Percentiles rank a stretch among this genome's conserved stretches.
Conservation (phyloP, 768 basidiomycete species). For the Thelephora ganbajun region DNA sequence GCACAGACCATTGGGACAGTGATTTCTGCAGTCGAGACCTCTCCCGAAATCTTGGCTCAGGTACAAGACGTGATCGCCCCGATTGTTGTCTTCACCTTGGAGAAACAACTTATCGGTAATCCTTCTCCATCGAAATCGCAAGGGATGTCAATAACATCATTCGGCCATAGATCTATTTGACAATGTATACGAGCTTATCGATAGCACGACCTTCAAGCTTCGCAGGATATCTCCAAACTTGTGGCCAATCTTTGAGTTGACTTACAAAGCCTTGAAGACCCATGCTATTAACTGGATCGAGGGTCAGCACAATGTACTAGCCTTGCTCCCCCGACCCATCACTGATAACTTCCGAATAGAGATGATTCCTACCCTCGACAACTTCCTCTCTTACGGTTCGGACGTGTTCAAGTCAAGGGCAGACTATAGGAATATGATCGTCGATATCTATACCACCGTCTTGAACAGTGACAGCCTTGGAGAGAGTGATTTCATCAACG, state of each 20-base stretch:
- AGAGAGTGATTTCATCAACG: slow-evolving; percentile 73
- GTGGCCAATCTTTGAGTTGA: slow-evolving; percentile 82
- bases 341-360: slow-evolving; percentile 25
- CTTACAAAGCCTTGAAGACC: slow-evolving; percentile 69
- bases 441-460: slow-evolving; percentile 73
- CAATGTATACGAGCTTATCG: slow-evolving; percentile 77
- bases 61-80: slow-evolving; percentile 76
- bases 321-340: neutral
- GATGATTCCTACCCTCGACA: slow-evolving; percentile 81
- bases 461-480: slow-evolving; percentile 62
- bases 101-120: slow-evolving; percentile 65
- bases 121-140: slow-evolving; percentile 3
- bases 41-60: slow-evolving; percentile 61
- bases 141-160: neutral
- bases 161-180: slow-evolving; percentile 58
- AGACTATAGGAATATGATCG: slow-evolving; percentile 66
- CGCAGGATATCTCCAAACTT: slow-evolving; percentile 62
- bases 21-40: slow-evolving; percentile 57
- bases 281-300: slow-evolving; percentile 82
- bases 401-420: slow-evolving; percentile 58
- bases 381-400: slow-evolving; percentile 74
- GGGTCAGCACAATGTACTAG: slow-evolving; percentile 28
- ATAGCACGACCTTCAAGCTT: slow-evolving; percentile 73
- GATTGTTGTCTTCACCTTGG: slow-evolving; percentile 60
- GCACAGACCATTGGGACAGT: slow-evolving; percentile 77